Evolutionary conservation across 2,329 filamentous ascomycete genomes (phyloP), one percentile per base, ranked within the genome.

Genomic region (Ascocoryne sarcoides): DNA sequence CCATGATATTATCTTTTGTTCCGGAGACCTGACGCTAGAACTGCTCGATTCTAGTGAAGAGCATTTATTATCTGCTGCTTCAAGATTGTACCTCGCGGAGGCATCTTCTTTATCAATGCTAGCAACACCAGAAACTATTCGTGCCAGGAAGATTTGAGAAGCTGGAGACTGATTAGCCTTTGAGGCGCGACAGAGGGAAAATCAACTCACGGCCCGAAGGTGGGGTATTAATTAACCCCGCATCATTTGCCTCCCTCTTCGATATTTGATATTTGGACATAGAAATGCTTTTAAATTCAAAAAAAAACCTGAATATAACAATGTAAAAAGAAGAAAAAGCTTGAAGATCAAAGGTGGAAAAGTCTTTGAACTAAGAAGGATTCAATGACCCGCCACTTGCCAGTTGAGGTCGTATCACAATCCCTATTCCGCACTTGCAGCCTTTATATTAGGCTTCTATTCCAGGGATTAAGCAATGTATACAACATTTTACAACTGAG

Each of bases 61-160:
- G 17, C 56, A 44, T 16, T 49, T 48, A 36, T 65, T 62, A 32
- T 66, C 64, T 20, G 58, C 62, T 12, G 60, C 51, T 48, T 71
- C 68, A 20, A 65, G 60, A 31, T 62, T 58, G 46, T 69, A 69
- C 15, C 61, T 58, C 14, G 53, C 49, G 31, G 58, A 56, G 10
- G 65, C 64, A 48, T 72, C 67, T 39, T 60, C 55, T n/a, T 65
- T 60, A 31, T 67, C 62, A 18, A 62, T 18, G 4, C 15, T 5
- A n/a, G 36, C 21, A n/a, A 45, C 56, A 20, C 41, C 37, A 20
- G 54, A 55, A 3, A 56, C 35, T 23, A 50, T 48, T 39, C 45
- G 42, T 17, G 49, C 40, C 8, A 57, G 33, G 12, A 34, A 32
- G 32, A 38, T 50, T 17, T 43, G 39, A 41, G 43, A 28, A 12